Evolutionary conservation across 2,329 filamentous ascomycete species (phyloP), one percentile per base, ranked within the genome.

Genomic region (Ceratocystis papillata): DNA sequence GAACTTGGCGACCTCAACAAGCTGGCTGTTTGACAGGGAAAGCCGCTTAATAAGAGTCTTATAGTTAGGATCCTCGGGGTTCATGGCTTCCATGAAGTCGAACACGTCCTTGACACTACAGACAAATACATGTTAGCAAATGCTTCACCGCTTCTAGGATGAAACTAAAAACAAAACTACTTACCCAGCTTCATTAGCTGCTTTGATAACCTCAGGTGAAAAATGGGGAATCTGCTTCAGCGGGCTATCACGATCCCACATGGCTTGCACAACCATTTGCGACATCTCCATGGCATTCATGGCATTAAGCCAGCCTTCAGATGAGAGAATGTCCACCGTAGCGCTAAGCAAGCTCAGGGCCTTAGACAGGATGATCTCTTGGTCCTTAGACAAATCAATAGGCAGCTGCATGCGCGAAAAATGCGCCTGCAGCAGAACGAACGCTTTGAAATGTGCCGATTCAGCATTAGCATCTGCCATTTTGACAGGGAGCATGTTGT

Each of bases 281-380:
- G 90, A 96, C 83, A 99, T 90, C 75, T 99, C 94, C 93, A 99
- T 99, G 33, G 94, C 94, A 72, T 88, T 92, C 87, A 96, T 96
- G 68, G 94, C 93, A 73, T 99, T 99, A 69, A 99, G 82, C 72
- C 96, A 90, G 15, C 93, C 94, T 72, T 99, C 92, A 0, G 92
- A 96, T 8, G 91, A 96, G 45, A 99, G 82, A 17, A 99, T 91
- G 74, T 99, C 94, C 25, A 97, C 94, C 72, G 88, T 90, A 25
- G 94, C 93, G 74, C 89, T 95, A 60, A 99, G 82, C 10, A 99
- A 82, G 72, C 89, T 90, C 66, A 97, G 80, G 0, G 95, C 85
- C 76, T 94, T 95, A 66, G 84, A 84, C 59, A 99, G 76, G 65
- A 99, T 87, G 17, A 89, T 78, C 75, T 96, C 92, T 73, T 99